Evolutionary conservation across 192 early-diverging fungal genomes (phyloP).

Genomic region (Coemansia sp.): DNA sequence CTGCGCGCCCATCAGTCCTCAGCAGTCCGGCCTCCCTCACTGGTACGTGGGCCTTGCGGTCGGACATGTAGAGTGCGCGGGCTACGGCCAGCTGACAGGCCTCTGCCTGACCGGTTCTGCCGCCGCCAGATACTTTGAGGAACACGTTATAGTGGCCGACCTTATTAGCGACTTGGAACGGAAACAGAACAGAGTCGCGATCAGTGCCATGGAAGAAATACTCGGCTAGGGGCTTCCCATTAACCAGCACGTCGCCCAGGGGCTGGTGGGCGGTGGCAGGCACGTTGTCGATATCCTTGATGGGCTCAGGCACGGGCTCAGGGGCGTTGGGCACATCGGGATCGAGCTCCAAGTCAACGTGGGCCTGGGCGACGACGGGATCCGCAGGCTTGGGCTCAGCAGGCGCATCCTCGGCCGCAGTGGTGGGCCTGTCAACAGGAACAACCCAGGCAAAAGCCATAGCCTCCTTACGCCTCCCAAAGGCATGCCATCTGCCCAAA

Average conservation of each 20-base stretch:
- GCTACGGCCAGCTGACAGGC: constrained; percentile 82
- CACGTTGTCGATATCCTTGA: not conserved
- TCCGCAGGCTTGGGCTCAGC: no score
- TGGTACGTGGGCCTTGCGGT: constrained; percentile 57
- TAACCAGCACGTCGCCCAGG: constrained; percentile 68
- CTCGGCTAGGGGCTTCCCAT: constrained; percentile 66
- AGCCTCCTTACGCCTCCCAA: constrained; percentile 80
- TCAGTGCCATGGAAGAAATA: constrained; percentile 74
- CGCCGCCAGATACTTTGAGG: constrained; percentile 76
- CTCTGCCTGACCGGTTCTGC: constrained; percentile 79
- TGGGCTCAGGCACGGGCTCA: not conserved
- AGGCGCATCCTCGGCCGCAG: not conserved
- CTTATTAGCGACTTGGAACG: constrained; percentile 64
- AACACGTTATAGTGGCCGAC: constrained; percentile 86
- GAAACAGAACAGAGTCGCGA: constrained; percentile 68
- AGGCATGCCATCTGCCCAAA: constrained; percentile 69
- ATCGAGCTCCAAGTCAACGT: not conserved
- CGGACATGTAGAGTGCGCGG: constrained; percentile 65
- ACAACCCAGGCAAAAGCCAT: constrained; percentile 74
- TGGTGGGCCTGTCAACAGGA: constrained; percentile 7
- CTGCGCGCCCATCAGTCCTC: constrained; percentile 66
- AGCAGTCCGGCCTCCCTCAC: constrained; percentile 63
- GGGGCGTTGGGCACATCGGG: not conserved
- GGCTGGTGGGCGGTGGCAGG: constrained; percentile 1
- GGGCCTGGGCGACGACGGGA: no score